Conservation (phyloP, 2,329 filamentous ascomycete species). For the Botrytis hyacinthi region DNA sequence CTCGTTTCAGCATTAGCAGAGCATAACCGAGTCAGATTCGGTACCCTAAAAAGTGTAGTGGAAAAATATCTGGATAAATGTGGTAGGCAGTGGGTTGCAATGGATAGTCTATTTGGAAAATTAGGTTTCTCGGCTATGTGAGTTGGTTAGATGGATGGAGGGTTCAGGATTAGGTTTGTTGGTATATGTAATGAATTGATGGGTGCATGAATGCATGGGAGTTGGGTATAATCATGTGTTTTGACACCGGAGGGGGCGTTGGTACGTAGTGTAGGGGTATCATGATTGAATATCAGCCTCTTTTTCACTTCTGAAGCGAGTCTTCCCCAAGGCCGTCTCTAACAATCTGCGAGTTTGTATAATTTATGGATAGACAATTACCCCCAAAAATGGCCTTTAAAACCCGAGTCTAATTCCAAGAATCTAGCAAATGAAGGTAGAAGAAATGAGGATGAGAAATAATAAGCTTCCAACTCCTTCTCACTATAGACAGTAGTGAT, state of each 20-base stretch:
- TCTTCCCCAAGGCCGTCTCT: background rate
- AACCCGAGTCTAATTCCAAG: no score
- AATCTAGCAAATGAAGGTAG: no score
- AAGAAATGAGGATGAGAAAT: no score
- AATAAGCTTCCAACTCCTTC: no score
- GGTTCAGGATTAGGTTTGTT: background rate
- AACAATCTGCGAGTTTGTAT: no score
- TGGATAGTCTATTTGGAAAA: conserved; percentile 81
- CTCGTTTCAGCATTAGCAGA: conserved; percentile 68
- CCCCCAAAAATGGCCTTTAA: accelerated
- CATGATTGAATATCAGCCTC: background rate
- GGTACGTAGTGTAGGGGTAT: background rate
- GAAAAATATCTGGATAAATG: conserved; percentile 86
- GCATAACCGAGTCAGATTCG: conserved; percentile 78
- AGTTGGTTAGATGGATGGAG: background rate
- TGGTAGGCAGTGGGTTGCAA: conserved; percentile 87
- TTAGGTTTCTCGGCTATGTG: conserved; percentile 49
- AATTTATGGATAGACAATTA: no score
- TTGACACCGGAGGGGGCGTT: background rate
- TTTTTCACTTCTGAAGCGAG: background rate
- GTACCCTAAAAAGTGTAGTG: conserved; percentile 71
- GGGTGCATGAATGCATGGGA: background rate
- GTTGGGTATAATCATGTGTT: background rate
- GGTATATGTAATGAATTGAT: conserved; percentile 6
- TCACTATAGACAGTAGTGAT: no score